phyloP scores from a whole-genome alignment of 495 filamentous ascomycete species.

The Xylaria curta region DNA sequence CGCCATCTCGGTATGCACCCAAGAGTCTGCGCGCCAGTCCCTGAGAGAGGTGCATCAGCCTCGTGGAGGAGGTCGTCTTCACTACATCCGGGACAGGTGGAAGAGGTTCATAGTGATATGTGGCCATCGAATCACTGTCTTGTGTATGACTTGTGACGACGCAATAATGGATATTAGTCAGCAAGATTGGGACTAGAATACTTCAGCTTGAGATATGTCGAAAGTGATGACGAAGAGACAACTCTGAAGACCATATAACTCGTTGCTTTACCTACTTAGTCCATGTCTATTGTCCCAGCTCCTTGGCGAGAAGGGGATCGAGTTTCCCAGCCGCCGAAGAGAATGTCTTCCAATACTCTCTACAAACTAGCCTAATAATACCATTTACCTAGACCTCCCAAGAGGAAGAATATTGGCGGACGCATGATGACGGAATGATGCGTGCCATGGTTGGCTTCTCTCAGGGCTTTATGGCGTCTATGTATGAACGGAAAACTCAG shows the following conservation, averaged over 20 bases:
- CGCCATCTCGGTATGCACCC: slow-evolving; percentile 23
- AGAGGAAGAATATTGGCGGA: neutral
- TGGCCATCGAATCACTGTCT: slow-evolving; percentile 2
- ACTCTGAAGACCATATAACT: neutral
- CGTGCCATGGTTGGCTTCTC: neutral
- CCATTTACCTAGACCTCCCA: neutral
- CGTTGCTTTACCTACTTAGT: slow-evolving; percentile 13
- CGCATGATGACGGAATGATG: neutral
- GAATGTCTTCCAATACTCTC: neutral
- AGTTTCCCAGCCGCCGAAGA: neutral
- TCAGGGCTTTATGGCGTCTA: neutral
- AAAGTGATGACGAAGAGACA: slow-evolving; percentile 2
- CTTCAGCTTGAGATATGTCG: neutral
- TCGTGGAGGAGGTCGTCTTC: slow-evolving; percentile 16
- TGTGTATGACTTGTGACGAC: no score
- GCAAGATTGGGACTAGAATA: neutral
- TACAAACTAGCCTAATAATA: neutral
- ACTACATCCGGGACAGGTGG: slow-evolving; percentile 6
- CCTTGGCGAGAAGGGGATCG: slow-evolving; percentile 13
- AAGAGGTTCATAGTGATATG: slow-evolving; percentile 25
- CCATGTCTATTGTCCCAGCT: neutral
- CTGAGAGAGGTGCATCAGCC: slow-evolving; percentile 26
- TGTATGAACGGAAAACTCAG: neutral
- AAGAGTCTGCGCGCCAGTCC: slow-evolving; percentile 16
- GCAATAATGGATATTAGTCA: no score